Evolutionary conservation across 164 flowering plant genomes (phyloP).

Genomic region (Nelumbo lutea): DNA sequence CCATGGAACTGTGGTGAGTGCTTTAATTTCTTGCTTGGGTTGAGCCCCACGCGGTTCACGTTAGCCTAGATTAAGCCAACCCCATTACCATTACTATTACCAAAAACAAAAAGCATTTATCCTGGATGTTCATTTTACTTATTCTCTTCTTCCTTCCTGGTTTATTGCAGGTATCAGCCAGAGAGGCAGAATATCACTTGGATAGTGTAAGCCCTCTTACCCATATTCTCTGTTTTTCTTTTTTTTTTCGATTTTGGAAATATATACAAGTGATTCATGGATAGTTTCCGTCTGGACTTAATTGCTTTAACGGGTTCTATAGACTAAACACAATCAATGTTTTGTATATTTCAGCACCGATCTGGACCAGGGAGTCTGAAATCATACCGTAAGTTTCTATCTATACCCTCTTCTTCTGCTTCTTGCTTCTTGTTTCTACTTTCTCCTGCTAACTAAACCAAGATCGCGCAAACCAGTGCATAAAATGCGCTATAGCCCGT

Average conservation of each 20-base stretch:
- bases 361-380: neutral
- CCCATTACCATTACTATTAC: too few species aligned
- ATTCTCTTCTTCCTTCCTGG: neutral
- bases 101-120: neutral
- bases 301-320: too few species aligned
- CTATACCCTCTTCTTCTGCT: neutral
- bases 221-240: neutral
- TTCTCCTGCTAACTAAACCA: too few species aligned
- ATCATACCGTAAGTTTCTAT: neutral
- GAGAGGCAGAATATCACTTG: neutral
- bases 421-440: too few species aligned
- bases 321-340: neutral
- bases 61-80: too few species aligned
- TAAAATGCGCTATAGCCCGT: too few species aligned
- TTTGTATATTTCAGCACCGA: neutral
- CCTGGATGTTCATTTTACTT: neutral
- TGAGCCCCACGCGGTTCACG: too few species aligned
- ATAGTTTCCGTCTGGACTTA: too few species aligned
- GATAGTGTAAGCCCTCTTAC: neutral
- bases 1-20: conserved; percentile 10
- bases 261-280: too few species aligned
- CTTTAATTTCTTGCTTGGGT: neutral
- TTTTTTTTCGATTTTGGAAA: neutral
- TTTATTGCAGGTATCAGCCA: neutral
- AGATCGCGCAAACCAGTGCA: too few species aligned